These are phyloP conservation scores for Metschnikowia aberdeeniae DNA, from an alignment of 805 yeast genomes.

Conservation along the genomic window DNA sequence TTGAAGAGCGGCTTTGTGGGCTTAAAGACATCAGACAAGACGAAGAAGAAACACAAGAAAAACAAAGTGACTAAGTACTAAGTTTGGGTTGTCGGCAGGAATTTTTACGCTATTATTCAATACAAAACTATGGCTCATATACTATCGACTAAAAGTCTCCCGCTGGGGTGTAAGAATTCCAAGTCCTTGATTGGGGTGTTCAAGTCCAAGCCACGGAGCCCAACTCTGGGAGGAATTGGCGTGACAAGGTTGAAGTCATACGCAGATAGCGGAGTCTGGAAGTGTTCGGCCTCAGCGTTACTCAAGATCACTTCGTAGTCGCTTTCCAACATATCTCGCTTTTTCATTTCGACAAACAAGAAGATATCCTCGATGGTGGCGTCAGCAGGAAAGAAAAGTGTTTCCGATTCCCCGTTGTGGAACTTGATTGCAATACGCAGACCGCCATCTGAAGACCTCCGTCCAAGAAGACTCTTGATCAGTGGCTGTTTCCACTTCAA, in stretches of 20 bases:
- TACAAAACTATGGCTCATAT: not conserved
- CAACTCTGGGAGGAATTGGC: slow-evolving; percentile 36
- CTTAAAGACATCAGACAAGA: slow-evolving; percentile 74
- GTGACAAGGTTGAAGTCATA: slow-evolving; percentile 32
- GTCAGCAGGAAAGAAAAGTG: slow-evolving; percentile 29
- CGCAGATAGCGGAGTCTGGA: slow-evolving; percentile 22
- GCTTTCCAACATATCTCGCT: slow-evolving; percentile 37
- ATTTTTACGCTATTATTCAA: not conserved
- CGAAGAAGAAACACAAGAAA: slow-evolving; percentile 55
- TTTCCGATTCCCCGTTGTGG: slow-evolving; percentile 56
- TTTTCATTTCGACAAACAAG: slow-evolving; percentile 30
- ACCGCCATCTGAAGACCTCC: slow-evolving; percentile 15
- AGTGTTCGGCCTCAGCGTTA: slow-evolving; percentile 22
- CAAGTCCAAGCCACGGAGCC: slow-evolving; percentile 26
- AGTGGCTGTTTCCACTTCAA: slow-evolving; percentile 27
- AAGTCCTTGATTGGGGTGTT: slow-evolving; percentile 54
- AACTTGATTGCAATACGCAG: slow-evolving; percentile 72
- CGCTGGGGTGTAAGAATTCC: slow-evolving; percentile 44
- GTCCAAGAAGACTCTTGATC: slow-evolving; percentile 22
- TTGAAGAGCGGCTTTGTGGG: slow-evolving; percentile 73
- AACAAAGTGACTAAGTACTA: slow-evolving; percentile 30
- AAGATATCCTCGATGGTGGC: slow-evolving; percentile 29
- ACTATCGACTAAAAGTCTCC: slow-evolving; percentile 58
- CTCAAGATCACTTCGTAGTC: slow-evolving; percentile 17
- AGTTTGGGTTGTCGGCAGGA: not conserved